Evolutionary conservation across 2,329 filamentous ascomycete genomes (phyloP).

Genomic region (Blastomyces silverae): DNA sequence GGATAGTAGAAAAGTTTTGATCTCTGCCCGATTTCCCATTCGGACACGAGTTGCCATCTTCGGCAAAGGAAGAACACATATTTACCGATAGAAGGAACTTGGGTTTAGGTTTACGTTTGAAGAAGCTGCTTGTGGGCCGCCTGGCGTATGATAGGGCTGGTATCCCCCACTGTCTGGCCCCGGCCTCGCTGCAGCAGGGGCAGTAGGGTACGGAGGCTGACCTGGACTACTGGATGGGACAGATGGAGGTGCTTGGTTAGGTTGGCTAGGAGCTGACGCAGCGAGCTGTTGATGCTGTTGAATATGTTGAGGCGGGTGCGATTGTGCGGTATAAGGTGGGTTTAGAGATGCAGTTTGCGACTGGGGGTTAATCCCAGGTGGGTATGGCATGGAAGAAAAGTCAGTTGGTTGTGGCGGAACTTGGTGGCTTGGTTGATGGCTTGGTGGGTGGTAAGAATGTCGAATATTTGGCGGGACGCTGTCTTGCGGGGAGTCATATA

Average conservation of each 20-base stretch:
- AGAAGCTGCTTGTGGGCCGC: slow-evolving; percentile 23
- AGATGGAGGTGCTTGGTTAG: slow-evolving; percentile 32
- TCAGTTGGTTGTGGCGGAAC: slow-evolving; percentile 26
- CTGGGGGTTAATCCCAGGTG: slow-evolving; percentile 30
- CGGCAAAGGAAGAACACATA: neutral
- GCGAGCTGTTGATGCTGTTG: slow-evolving; percentile 29
- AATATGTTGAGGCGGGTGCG: slow-evolving; percentile 19
- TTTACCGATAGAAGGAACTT: slow-evolving; percentile 35
- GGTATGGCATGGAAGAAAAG: slow-evolving; percentile 39
- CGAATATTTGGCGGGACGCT: slow-evolving; percentile 27
- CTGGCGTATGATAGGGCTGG: slow-evolving; percentile 35
- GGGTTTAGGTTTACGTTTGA: slow-evolving; percentile 31
- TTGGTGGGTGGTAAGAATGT: slow-evolving; percentile 30
- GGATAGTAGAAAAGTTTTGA: neutral
- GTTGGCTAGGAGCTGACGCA: slow-evolving; percentile 15
- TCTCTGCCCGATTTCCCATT: neutral
- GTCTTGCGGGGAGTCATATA: slow-evolving; percentile 66
- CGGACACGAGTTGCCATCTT: neutral
- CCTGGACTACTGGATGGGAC: slow-evolving; percentile 30
- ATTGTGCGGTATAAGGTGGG: slow-evolving; percentile 24
- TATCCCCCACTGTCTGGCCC: slow-evolving; percentile 26
- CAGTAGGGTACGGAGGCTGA: slow-evolving; percentile 31
- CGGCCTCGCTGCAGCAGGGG: slow-evolving; percentile 27
- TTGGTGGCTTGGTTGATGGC: slow-evolving; percentile 20
- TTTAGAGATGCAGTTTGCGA: slow-evolving; percentile 19